A percentile compares a stretch with the other conserved stretches of the same genome.
phyloP scores from a whole-genome alignment of 2,329 filamentous ascomycete genomes.

The Pseudovirgaria hyperparasitica region DNA sequence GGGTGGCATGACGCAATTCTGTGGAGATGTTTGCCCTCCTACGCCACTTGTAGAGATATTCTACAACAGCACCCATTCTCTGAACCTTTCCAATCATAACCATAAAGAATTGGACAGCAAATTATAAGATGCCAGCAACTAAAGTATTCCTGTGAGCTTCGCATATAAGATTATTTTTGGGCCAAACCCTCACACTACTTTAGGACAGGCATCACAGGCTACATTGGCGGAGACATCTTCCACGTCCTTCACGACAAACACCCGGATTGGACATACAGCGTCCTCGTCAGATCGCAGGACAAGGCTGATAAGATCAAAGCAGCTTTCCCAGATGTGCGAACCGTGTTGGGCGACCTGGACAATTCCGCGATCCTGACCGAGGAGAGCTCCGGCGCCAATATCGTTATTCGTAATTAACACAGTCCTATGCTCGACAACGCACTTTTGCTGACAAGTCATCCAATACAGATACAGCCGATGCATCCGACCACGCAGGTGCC shows the following conservation, averaged over 20 bases:
- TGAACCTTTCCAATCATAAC: no score
- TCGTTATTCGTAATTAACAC: constrained; percentile 22
- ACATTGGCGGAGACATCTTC: constrained; percentile 27
- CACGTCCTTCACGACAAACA: constrained; percentile 30
- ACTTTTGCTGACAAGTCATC: constrained; percentile 9
- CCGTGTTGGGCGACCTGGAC: constrained; percentile 39
- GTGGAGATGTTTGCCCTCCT: no score
- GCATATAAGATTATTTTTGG: no score
- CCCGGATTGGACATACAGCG: constrained; percentile 33
- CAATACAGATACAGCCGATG: constrained; percentile 14
- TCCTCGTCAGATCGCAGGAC: constrained; percentile 30
- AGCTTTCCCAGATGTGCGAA: constrained; percentile 31
- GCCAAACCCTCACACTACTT: no score
- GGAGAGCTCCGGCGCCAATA: constrained; percentile 37
- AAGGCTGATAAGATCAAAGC: constrained; percentile 30
- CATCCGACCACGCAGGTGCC: constrained; percentile 16
- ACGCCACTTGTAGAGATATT: no score
- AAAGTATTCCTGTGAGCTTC: no score
- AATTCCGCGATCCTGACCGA: constrained; percentile 30
- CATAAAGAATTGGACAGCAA: no score
- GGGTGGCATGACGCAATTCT: no score
- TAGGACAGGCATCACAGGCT: constrained; percentile 17
- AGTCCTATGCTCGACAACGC: not conserved
- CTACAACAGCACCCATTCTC: no score
- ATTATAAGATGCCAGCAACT: no score